phyloP scores from a whole-genome alignment of 495 filamentous ascomycete genomes.

The Glarea lozoyensis region DNA sequence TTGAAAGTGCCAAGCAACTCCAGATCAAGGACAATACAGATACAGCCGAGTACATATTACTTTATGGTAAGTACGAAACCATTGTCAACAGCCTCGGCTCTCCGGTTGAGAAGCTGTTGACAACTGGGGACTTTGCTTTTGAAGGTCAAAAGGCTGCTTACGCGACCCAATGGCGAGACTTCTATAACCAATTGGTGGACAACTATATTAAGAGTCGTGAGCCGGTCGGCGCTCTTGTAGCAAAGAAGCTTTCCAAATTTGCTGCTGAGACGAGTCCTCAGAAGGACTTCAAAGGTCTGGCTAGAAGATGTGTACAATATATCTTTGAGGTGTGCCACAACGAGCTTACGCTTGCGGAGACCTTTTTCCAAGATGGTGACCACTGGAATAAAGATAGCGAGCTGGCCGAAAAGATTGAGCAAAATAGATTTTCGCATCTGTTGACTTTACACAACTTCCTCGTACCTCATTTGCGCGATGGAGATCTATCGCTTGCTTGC shows the following conservation, averaged over 20 bases:
- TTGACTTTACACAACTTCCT: slow-evolving; percentile 31
- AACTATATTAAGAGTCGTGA: slow-evolving; percentile 54
- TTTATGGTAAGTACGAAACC: slow-evolving; percentile 70
- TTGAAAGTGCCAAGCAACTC: slow-evolving; percentile 61
- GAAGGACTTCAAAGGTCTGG: slow-evolving; percentile 43
- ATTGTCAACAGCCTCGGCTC: slow-evolving; percentile 57
- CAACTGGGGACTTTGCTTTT: slow-evolving; percentile 49
- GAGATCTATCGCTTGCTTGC: slow-evolving; percentile 48
- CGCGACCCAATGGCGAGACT: slow-evolving; percentile 53
- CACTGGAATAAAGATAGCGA: slow-evolving; percentile 30
- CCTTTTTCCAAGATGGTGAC: slow-evolving; percentile 39
- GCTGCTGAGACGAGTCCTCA: slow-evolving; percentile 42
- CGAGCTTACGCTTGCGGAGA: slow-evolving; percentile 36
- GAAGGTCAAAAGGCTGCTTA: slow-evolving; percentile 55
- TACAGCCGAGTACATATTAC: slow-evolving; percentile 63
- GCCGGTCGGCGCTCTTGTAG: slow-evolving; percentile 27
- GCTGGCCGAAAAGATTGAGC: slow-evolving; percentile 34
- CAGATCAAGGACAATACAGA: slow-evolving; percentile 65
- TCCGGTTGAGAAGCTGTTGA: slow-evolving; percentile 59
- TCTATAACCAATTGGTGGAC: slow-evolving; percentile 48
- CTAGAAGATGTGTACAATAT: slow-evolving; percentile 33
- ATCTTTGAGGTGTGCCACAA: slow-evolving; percentile 36
- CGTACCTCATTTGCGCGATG: slow-evolving; percentile 30
- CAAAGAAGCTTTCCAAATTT: slow-evolving; percentile 34
- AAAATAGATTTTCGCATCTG: slow-evolving; percentile 20